phyloP scores from a whole-genome alignment of 78 protist species.

The Dictyostelium firmibasis region DNA sequence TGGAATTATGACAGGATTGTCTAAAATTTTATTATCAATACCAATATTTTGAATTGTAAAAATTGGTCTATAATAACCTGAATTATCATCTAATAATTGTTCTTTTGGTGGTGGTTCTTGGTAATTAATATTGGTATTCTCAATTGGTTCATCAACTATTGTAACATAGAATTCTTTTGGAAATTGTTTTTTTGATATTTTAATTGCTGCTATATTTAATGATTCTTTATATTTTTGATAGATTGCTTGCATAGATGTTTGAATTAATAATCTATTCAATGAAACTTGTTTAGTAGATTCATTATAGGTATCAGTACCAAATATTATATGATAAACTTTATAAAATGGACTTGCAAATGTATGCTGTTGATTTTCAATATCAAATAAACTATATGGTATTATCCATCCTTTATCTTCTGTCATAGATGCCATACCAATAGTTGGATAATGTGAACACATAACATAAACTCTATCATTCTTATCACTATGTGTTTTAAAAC shows the following conservation, averaged over 20 bases:
- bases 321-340: constrained; percentile 42
- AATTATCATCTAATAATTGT: neutral
- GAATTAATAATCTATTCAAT: constrained; percentile 15
- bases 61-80: neutral
- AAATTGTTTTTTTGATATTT: constrained; percentile 29
- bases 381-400: constrained; percentile 31
- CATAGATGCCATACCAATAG: constrained; percentile 7
- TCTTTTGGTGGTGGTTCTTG: constrained; percentile 43
- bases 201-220: constrained; percentile 27
- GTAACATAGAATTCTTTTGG: neutral
- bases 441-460: constrained; percentile 36
- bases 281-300: neutral
- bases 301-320: constrained; percentile 38
- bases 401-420: constrained; percentile 37
- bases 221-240: constrained; percentile 17
- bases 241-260: constrained; percentile 36
- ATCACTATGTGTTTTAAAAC: constrained; percentile 44
- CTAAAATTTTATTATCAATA: neutral
- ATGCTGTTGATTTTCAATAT: neutral
- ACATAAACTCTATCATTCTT: constrained; percentile 16
- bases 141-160: neutral
- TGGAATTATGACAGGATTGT: constrained; percentile 22
- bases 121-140: neutral
- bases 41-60: neutral
- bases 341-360: neutral